Percentiles rank a stretch among this genome's conserved stretches.
These are phyloP conservation scores for Bauhinia variegata DNA, from an alignment of 306 rosid genomes.

Conservation along the genomic window DNA sequence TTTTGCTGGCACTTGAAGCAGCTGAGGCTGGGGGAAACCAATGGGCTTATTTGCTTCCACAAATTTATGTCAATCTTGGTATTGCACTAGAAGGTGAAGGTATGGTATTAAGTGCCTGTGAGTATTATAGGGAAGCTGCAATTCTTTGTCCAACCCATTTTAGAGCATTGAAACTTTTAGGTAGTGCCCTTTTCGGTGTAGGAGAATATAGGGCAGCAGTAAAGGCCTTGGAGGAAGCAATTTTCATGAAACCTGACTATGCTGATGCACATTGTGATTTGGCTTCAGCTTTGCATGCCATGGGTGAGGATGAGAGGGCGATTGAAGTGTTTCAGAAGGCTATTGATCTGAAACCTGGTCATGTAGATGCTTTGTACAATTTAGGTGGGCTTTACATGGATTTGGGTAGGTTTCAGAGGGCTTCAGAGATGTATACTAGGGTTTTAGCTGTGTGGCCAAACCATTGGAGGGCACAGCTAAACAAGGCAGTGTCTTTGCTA, in stretches of 20 bases:
- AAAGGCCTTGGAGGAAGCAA: constrained; percentile 92
- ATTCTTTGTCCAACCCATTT: constrained; percentile 97
- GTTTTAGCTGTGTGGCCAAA: constrained; percentile 93
- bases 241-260: constrained; percentile 92
- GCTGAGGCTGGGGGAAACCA: constrained; percentile 96
- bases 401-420: constrained; percentile 89
- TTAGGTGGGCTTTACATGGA: constrained; percentile 98
- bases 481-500: constrained; percentile 92
- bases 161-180: constrained; percentile 93
- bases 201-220: constrained; percentile 98
- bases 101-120: constrained; percentile 99
- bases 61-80: constrained; percentile 93
- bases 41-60: constrained; percentile 97
- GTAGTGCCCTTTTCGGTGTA: constrained; percentile 96
- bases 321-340: constrained; percentile 97
- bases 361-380: constrained; percentile 90
- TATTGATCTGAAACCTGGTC: constrained; percentile 93
- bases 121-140: constrained; percentile 97
- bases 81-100: constrained; percentile 98
- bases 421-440: constrained; percentile 97
- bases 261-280: constrained; percentile 97
- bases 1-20: constrained; percentile 80
- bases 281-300: constrained; percentile 96
- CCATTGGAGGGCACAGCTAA: constrained; percentile 99
- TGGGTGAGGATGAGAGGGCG: constrained; percentile 93